These are phyloP conservation scores for Lantana camara DNA, from an alignment of 257 asterid genomes.

Conservation along the genomic window DNA sequence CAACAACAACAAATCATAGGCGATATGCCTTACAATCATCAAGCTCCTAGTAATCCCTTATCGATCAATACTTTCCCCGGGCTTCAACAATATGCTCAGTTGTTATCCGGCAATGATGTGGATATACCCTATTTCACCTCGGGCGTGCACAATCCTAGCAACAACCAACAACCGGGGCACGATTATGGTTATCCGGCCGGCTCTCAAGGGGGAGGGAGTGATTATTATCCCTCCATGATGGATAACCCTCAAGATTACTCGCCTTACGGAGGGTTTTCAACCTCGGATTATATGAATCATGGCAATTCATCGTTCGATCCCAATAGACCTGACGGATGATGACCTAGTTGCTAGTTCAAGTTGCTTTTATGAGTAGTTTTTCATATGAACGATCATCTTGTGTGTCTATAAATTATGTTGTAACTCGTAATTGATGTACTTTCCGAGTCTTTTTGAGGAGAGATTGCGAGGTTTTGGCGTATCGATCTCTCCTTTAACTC, in stretches of 20 bases:
- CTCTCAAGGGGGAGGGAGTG: not conserved
- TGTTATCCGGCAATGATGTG: conserved; percentile 66
- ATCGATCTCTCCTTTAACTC: not conserved
- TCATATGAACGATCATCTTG: conserved; percentile 9
- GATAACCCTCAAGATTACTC: conserved; percentile 30
- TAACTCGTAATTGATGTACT: no score
- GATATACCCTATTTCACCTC: conserved; percentile 60
- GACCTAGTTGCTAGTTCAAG: not conserved
- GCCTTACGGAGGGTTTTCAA: conserved; percentile 31
- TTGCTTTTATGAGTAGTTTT: not conserved
- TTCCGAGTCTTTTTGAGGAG: not conserved
- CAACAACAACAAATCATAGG: not conserved
- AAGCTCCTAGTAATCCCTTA: conserved; percentile 20
- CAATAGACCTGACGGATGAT: conserved; percentile 30
- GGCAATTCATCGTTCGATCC: conserved; percentile 46
- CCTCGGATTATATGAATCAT: conserved; percentile 29
- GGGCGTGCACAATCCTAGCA: conserved; percentile 39
- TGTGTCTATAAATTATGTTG: not conserved
- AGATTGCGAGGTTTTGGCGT: not conserved
- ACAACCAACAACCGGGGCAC: conserved; percentile 31
- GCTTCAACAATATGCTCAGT: conserved; percentile 67
- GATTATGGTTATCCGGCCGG: conserved; percentile 16
- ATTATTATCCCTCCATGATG: not conserved
- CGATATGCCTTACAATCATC: not conserved
- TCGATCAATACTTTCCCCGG: conserved; percentile 56